Evolutionary conservation across 192 early-diverging fungal genomes (phyloP).

Genomic region (Coemansia sp.): DNA sequence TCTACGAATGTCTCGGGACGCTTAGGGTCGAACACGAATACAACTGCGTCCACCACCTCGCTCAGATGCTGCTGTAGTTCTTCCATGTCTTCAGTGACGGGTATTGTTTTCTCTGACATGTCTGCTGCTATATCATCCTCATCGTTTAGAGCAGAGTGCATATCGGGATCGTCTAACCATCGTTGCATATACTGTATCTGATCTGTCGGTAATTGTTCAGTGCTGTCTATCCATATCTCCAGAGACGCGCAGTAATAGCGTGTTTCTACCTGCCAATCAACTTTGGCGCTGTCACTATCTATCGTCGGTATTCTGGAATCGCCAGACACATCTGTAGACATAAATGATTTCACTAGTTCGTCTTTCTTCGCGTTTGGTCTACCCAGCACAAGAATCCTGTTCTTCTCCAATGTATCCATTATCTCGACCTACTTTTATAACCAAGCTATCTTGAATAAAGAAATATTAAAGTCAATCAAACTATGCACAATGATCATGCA

Average conservation of each 20-base stretch:
- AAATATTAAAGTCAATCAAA: neutral
- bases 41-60: conserved; percentile 40
- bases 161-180: conserved; percentile 28
- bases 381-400: conserved; percentile 48
- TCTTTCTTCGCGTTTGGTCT: conserved; percentile 21
- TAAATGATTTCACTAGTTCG: conserved; percentile 18
- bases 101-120: conserved; percentile 9
- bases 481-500: neutral
- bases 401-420: conserved; percentile 22
- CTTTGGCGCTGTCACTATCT: conserved; percentile 6
- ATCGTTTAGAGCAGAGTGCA: conserved; percentile 3
- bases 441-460: neutral
- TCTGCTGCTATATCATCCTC: neutral
- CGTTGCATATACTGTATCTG: conserved; percentile 24
- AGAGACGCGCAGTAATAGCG: conserved; percentile 34
- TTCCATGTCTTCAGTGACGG: conserved; percentile 15
- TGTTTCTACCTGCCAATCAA: conserved; percentile 37
- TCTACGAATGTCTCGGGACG: conserved; percentile 30
- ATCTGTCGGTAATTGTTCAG: conserved; percentile 17
- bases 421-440: neutral
- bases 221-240: conserved; percentile 51
- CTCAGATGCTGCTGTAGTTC: conserved; percentile 36
- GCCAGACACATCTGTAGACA: neutral
- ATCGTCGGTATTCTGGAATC: neutral
- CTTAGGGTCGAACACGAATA: conserved; percentile 36